phyloP scores from a whole-genome alignment of 2,329 filamentous ascomycete genomes.

The Botrytis byssoidea region DNA sequence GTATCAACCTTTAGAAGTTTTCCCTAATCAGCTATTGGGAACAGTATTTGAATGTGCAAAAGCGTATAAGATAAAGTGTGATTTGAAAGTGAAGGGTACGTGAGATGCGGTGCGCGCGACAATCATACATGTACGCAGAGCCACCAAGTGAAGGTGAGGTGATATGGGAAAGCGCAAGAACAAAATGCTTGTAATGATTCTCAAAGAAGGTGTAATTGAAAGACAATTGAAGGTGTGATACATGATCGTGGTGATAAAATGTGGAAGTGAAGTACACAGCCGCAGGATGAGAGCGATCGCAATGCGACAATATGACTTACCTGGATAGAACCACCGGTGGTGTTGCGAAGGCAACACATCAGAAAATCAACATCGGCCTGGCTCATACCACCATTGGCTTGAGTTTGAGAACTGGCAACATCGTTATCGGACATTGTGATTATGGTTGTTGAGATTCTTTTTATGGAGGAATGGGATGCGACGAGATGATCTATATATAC shows the following conservation, averaged over 20 bases:
- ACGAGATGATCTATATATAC: slow-evolving; percentile 1
- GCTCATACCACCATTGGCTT: slow-evolving; percentile 22
- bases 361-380: slow-evolving; percentile 31
- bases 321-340: slow-evolving; percentile 26
- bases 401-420: not conserved
- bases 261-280: not conserved
- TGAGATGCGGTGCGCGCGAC: not conserved
- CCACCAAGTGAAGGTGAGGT: not conserved
- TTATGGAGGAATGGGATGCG: not conserved
- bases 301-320: slow-evolving; percentile 24
- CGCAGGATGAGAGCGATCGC: not conserved
- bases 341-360: slow-evolving; percentile 32
- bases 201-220: not conserved
- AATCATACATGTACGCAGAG: not conserved
- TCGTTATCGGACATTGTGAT: slow-evolving; percentile 17
- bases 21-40: slow-evolving; percentile 8
- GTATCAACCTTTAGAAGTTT: slow-evolving; percentile 28
- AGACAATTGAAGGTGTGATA: not conserved
- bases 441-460: not conserved
- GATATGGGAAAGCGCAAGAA: not conserved
- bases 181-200: not conserved
- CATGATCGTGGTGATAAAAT: not conserved
- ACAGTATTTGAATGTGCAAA: not conserved
- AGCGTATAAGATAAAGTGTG: not conserved
- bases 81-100: not conserved